These are phyloP conservation scores for Pseudoturritis turrita DNA, from an alignment of 345 rosid species.

Conservation along the genomic window DNA sequence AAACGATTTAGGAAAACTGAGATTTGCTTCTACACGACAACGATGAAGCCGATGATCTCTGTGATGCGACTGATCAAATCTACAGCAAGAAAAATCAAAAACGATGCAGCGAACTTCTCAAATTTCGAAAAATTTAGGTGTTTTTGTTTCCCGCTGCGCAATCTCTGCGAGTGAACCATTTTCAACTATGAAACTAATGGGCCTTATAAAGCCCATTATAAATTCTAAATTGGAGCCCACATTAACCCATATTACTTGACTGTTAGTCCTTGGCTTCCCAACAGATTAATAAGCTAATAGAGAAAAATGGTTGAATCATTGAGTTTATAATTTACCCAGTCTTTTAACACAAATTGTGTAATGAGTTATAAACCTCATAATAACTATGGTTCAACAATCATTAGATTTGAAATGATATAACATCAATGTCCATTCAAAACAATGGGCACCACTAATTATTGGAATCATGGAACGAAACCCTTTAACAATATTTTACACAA, in stretches of 20 bases:
- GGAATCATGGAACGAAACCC: neutral
- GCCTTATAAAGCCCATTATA: neutral
- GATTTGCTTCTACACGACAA: neutral
- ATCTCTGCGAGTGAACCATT: neutral
- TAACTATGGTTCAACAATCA: neutral
- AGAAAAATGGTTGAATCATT: neutral
- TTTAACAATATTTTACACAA: conserved; percentile 19
- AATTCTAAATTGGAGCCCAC: neutral
- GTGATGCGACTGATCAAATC: neutral
- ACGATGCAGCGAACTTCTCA: conserved; percentile 3
- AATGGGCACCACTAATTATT: conserved; percentile 17
- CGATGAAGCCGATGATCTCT: conserved; percentile 7
- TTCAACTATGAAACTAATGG: neutral
- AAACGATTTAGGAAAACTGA: neutral
- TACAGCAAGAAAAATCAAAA: neutral
- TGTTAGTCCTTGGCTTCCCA: too few species aligned
- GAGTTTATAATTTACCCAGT: neutral
- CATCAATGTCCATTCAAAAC: conserved; percentile 5
- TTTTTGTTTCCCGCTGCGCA: conserved; percentile 9
- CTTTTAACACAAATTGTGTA: too few species aligned
- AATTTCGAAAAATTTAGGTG: conserved; percentile 8
- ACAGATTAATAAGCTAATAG: too few species aligned
- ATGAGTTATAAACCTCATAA: neutral
- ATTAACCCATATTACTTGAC: neutral
- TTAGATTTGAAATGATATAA: neutral